A percentile compares a stretch with the other conserved stretches of the same genome.
Evolutionary conservation across 2,329 filamentous ascomycete species (phyloP).

Genomic region (Fusarium palustre): DNA sequence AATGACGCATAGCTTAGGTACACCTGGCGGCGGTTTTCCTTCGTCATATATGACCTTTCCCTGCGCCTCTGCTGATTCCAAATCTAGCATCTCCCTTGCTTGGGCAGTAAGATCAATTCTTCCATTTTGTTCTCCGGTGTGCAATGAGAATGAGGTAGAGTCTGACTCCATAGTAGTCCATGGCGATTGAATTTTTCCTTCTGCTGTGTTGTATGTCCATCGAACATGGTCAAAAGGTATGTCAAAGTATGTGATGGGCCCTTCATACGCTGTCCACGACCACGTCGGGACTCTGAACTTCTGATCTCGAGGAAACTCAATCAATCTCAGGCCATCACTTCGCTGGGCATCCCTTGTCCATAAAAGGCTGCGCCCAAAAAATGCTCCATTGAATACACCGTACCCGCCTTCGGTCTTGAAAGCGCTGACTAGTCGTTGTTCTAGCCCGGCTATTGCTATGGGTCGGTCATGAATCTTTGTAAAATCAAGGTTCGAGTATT

Average conservation of each 20-base stretch:
- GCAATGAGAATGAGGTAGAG: conserved; percentile 7
- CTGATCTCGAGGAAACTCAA: conserved; percentile 5
- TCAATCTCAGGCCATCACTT: neutral
- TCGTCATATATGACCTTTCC: conserved; percentile 14
- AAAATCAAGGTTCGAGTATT: conserved; percentile 33
- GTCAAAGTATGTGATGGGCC: conserved; percentile 48
- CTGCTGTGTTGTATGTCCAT: conserved; percentile 13
- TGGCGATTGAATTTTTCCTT: conserved; percentile 12
- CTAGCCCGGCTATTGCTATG: conserved; percentile 36
- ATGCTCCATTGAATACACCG: conserved; percentile 30
- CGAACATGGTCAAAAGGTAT: conserved; percentile 32
- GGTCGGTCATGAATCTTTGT: conserved; percentile 29
- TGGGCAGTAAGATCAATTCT: conserved; percentile 8
- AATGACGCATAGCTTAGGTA: conserved; percentile 6
- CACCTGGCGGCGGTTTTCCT: neutral
- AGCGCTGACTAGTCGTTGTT: conserved; percentile 23
- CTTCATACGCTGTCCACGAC: conserved; percentile 54
- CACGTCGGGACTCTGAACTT: conserved; percentile 44
- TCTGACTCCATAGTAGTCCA: neutral
- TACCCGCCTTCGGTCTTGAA: conserved; percentile 34
- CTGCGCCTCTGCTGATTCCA: neutral
- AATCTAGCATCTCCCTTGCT: neutral
- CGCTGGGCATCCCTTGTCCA: conserved; percentile 21
- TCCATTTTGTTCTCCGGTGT: conserved; percentile 14
- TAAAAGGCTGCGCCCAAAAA: conserved; percentile 29